Evolutionary conservation across 108 stramenopile species (phyloP).

Genomic region (Bacterosira constricta): DNA sequence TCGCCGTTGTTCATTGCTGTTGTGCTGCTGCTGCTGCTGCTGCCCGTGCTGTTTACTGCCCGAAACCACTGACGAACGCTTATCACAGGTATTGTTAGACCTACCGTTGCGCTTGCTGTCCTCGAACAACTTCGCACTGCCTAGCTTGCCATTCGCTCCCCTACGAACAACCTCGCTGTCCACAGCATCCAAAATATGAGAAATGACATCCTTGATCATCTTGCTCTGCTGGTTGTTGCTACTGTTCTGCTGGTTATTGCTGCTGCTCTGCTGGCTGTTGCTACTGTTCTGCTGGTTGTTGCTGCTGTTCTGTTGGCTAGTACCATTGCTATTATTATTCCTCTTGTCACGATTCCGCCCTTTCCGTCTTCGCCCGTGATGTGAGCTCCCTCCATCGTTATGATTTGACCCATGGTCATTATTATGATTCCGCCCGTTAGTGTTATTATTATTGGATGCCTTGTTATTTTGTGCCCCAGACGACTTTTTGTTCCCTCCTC

Average conservation of each 20-base stretch:
- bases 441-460: conserved; percentile 16
- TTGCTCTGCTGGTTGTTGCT: conserved; percentile 7
- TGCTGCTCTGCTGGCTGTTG: conserved; percentile 17
- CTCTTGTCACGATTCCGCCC: neutral
- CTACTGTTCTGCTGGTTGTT: conserved; percentile 3
- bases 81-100: conserved; percentile 4
- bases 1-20: conserved; percentile 24
- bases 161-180: conserved; percentile 54
- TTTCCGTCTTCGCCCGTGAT: conserved; percentile 20
- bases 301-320: neutral
- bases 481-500: conserved; percentile 8
- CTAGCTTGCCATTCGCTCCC: conserved; percentile 5
- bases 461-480: conserved; percentile 2
- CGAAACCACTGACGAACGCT: conserved; percentile 9
- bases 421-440: conserved; percentile 25
- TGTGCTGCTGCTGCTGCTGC: neutral
- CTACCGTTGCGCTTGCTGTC: neutral
- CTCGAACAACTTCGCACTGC: neutral
- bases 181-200: conserved; percentile 62
- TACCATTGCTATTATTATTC: neutral
- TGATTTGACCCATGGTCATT: conserved; percentile 14
- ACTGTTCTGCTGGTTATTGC: conserved; percentile 39
- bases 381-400: conserved; percentile 44
- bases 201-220: conserved; percentile 60
- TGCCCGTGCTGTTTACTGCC: neutral